Evolutionary conservation across 2,329 filamentous ascomycete species (phyloP), one percentile per base, ranked within the genome.

Genomic region (Colletotrichum somersetense): DNA sequence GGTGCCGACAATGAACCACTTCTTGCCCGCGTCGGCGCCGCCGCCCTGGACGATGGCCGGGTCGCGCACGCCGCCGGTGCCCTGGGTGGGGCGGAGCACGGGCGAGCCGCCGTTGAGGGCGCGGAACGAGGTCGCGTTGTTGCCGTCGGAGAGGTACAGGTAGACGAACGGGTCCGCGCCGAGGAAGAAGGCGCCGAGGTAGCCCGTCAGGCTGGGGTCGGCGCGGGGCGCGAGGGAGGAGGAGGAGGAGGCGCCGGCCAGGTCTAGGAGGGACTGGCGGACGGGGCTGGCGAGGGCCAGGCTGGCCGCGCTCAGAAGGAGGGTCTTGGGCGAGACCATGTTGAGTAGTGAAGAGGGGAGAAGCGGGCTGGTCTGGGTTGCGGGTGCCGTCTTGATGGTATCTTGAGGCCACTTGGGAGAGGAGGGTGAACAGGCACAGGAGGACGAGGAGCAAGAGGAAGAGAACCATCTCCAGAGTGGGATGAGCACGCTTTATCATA

Each of bases 1-100:
- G 0, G 86, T 89, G 1, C 86, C 86, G 59, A 89, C 81, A 59
- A 89, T 87, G 72, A 87, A 89, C 85, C 86, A 88, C 77, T 88
- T 88, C 74, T 80, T 82, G 0, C 84, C 84, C 0, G 81, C 83
- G 42, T 88, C 84, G 2, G 70, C 73, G 3, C 86, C 85, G 3
- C 83, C 84, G 1, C 85, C 85, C 11, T 80, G 75, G 23, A 89
- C 82, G 30, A 89, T 82, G 5, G 83, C 83, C 0, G 87, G 86
- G 64, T 89, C 87, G 12, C 87, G 81, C 2, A 89, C 85, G 23
- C 87, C 88, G 0, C 81, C 80, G 0, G 87, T 89, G 16, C 87
- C 87, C 66, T 84, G 81, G 0, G 84, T 87, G 1, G 87, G 85
- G 48, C 78, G 81, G 35, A 89, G 77, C 62, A 89, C 80, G 0